Base-by-base conservation (phyloP, 768 basidiomycete genomes). In the Kwoniella newhampshirensis region DNA sequence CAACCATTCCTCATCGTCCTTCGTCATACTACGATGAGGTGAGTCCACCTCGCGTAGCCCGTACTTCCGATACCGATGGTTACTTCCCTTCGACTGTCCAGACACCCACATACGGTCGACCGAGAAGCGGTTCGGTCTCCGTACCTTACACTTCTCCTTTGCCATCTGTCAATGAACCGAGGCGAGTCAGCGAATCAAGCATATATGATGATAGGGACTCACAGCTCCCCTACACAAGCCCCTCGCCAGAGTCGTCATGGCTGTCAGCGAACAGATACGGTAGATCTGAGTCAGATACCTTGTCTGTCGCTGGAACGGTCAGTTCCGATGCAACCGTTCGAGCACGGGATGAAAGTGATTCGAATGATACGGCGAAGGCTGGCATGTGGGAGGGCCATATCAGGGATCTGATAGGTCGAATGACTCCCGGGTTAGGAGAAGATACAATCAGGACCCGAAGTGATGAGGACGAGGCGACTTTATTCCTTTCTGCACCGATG, bases 401-500 rank as follows among this genome's bases (percentile, higher is more conserved):
- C 40, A 18, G 54, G 20, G 60, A 59, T 15, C 67, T 73, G 68
- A 57, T 71, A 6, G 51, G 39, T 44, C 51, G 45, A 27, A 43
- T 47, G 50, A 45, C 12, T 30, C 40, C 37, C 37, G 35, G 45
- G 39, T 52, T 57, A 45, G 35, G 37, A 43, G 28, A 40, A 20
- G 42, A 45, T 20, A 28, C 50, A 25, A 23, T 26, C 11, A 23
- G 44, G 36, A 23, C 59, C 36, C 50, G 54, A 12, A 51, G 39
- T 15, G 69, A 74, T 18, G 70, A 68, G 28, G 68, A 72, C 6
- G 75, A 74, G 54, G 75, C 73, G 15, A 76, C 75, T 1, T 32
- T 76, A 27, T 74, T 61, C 55, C 59, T 74, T 37, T 62, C 67
- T n/a, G 60, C 62, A 3, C 63, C 67, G 9, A 32, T 25, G 2